Conservation (phyloP, 306 rosid species). For the Vigna trinervia region DNA sequence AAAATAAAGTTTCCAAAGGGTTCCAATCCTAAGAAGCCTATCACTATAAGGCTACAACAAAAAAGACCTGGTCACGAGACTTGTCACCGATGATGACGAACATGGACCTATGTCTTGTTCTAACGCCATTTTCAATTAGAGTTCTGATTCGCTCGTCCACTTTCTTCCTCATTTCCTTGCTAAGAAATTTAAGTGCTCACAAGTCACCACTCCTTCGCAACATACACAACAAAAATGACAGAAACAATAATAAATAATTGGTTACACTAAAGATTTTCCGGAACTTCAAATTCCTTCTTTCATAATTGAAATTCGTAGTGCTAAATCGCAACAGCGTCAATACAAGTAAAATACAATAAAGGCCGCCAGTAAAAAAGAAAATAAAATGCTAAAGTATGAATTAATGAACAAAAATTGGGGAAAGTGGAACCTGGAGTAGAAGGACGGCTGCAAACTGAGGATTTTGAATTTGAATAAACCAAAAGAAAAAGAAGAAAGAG, state of each 20-base stretch:
- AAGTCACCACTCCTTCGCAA: background rate
- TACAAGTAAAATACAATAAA: background rate
- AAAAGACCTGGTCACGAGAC: slow-evolving; percentile 84
- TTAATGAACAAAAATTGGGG: background rate
- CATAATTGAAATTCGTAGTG: background rate
- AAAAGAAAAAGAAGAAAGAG: too few species aligned
- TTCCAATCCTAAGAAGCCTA: background rate
- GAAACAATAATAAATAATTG: too few species aligned
- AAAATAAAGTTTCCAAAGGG: slow-evolving; percentile 2
- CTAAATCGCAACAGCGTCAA: background rate
- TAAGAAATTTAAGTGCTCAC: background rate
- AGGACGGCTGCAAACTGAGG: background rate
- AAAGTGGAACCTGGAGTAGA: background rate
- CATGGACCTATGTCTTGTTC: slow-evolving; percentile 77
- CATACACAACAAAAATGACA: background rate
- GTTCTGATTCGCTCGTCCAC: slow-evolving; percentile 93
- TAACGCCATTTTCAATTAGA: slow-evolving; percentile 94
- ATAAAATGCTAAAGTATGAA: background rate
- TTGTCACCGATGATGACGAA: slow-evolving; percentile 91
- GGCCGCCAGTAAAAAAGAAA: background rate
- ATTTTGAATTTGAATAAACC: background rate
- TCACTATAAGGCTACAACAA: background rate
- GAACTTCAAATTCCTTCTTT: too few species aligned
- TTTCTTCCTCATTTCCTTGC: slow-evolving; percentile 83
- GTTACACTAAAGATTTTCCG: too few species aligned